Percentiles rank a stretch among this genome's conserved stretches.
Evolutionary conservation across 129 eudicot genomes (phyloP).

Genomic region (Gnaphalium uliginosum): DNA sequence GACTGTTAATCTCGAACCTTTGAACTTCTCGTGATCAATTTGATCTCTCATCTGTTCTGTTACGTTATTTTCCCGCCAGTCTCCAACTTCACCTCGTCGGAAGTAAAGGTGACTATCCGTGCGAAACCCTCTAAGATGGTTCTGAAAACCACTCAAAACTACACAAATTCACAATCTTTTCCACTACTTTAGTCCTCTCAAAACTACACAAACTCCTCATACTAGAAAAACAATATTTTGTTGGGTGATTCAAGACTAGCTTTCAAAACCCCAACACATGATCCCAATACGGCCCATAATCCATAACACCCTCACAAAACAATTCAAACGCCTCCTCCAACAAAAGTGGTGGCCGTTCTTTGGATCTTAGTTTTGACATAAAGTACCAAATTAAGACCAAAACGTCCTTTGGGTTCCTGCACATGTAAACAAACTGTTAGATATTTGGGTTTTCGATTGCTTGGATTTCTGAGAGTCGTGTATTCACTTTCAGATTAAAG

Average conservation of each 20-base stretch:
- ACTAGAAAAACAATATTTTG: not conserved
- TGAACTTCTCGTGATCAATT: not conserved
- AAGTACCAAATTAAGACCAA: not conserved
- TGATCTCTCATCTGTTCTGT: not conserved
- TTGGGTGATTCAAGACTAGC: not conserved
- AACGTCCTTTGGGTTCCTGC: not conserved
- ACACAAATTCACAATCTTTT: not conserved
- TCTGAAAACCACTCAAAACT: not conserved
- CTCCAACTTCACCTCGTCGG: not conserved
- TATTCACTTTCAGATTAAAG: no score
- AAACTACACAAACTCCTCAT: not conserved
- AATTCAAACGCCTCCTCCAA: not conserved
- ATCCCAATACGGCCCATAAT: not conserved
- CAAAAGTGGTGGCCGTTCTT: not conserved
- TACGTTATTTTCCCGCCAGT: not conserved
- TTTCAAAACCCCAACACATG: not conserved
- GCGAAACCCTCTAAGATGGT: not conserved
- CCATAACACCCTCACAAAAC: not conserved
- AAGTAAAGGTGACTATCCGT: not conserved
- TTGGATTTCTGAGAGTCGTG: no score
- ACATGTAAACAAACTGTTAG: not conserved
- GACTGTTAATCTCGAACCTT: not conserved
- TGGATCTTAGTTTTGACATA: not conserved
- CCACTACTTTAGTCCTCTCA: not conserved
- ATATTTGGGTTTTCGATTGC: no score